These are phyloP conservation scores for Tylopilus sp. DNA, from an alignment of 1,284 basidiomycete genomes.

Conservation along the genomic window DNA sequence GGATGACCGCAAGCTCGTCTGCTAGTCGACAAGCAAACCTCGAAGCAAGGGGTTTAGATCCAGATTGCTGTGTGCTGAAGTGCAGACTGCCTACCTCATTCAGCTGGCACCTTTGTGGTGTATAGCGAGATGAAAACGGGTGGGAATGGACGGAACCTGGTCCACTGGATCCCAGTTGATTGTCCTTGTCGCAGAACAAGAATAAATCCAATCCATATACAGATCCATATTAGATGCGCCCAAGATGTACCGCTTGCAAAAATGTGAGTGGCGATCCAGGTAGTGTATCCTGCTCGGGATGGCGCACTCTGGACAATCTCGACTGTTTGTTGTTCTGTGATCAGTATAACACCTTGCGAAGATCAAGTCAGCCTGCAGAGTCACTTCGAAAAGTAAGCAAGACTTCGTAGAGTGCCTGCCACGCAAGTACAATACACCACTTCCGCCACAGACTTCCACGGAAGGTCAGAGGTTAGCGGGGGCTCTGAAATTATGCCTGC, in stretches of 20 bases:
- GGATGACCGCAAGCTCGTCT: background rate
- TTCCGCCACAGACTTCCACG: too few species aligned
- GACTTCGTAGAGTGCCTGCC: constrained; percentile 57
- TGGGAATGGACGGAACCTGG: background rate
- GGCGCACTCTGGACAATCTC: constrained; percentile 26
- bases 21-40: constrained; percentile 1
- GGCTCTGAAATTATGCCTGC: too few species aligned
- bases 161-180: background rate
- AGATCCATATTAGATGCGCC: too few species aligned
- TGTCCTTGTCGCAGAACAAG: too few species aligned
- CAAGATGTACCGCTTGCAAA: constrained; percentile 1
- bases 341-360: constrained; percentile 20
- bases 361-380: background rate
- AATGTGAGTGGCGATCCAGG: constrained; percentile 26
- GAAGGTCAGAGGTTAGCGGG: too few species aligned
- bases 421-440: too few species aligned
- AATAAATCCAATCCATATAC: too few species aligned
- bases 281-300: constrained; percentile 32
- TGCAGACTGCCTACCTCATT: background rate
- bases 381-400: background rate
- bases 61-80: background rate
- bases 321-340: constrained; percentile 27
- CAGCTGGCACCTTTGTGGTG: background rate
- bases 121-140: background rate
- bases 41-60: background rate